Base-by-base conservation (phyloP, 495 filamentous ascomycete genomes). In the Talaromyces ruber region DNA sequence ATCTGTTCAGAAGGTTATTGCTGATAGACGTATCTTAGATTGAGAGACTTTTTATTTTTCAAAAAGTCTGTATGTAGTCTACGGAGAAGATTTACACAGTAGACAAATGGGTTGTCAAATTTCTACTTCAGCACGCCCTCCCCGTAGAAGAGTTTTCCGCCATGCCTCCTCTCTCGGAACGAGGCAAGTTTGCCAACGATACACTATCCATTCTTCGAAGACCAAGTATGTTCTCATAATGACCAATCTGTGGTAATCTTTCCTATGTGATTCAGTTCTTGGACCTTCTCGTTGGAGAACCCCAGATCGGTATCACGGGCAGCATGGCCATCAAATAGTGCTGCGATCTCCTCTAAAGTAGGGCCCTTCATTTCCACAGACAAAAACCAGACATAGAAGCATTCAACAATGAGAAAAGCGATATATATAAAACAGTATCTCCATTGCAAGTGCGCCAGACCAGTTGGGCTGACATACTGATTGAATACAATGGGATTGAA, bases 171-270 rank as follows among this genome's bases (percentile, higher is more conserved):
- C 55, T 68, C 51, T 63, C 59, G 24, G 67, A 69, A 43, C 59
- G 67, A 18, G 63, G 61, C n/a, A 65, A 65, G 45, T 64, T 63
- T 58, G 65, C 65, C 8, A 62, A 51, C n/a, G 67, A 69, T 45
- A 64, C 65, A n/a, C 55, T 69, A 22, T 69, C 62, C 21, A 64
- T 67, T 18, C 67, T 69, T 65, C 63, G 65, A 39, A 39, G 34
- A 39, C 34, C 34, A 39, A 16, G 9, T 3, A 39, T 39, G 12
- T 39, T 39, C 34, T 16, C 34, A 39, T 11, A 5, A 39, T 39
- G 4, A 39, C 16, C 32, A 14, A 37, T 14, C 34, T 39, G 34
- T 39, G 34, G 34, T 39, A 12, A n/a, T 39, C 16, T 16, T 5
- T 1, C 34, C 34, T 14, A 16, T 14, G 0, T 39, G 34, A 39